A percentile compares a stretch with the other conserved stretches of the same genome.
Evolutionary conservation across 1,284 basidiomycete genomes (phyloP).

Genomic region (Fistulinella cinereoalba): DNA sequence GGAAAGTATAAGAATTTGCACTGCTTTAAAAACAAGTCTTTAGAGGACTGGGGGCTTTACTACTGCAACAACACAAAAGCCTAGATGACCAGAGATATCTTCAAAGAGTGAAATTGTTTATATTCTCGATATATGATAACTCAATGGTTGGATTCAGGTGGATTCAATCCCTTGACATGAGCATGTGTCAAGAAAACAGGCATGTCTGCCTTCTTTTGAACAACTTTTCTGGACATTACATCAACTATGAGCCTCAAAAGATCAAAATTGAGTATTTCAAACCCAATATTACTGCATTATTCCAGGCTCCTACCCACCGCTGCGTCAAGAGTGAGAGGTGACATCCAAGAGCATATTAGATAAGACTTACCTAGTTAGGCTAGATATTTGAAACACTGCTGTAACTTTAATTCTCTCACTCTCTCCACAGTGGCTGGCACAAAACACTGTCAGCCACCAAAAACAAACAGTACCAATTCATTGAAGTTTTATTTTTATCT

Average conservation of each 20-base stretch:
- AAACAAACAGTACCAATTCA: no score
- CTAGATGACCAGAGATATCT: constrained; percentile 1
- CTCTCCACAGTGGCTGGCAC: constrained; percentile 6
- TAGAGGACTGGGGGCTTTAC: neutral
- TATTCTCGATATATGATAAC: neutral
- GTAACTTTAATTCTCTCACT: constrained; percentile 4
- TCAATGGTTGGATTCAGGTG: neutral
- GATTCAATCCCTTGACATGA: neutral
- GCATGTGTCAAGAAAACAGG: neutral
- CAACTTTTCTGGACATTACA: neutral
- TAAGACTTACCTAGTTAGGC: no score
- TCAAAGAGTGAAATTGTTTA: constrained; percentile 4
- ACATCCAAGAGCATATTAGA: neutral
- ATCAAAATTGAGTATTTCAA: neutral
- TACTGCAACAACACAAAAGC: constrained; percentile 4
- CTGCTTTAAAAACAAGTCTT: neutral
- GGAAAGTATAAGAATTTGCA: neutral
- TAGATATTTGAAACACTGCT: constrained; percentile 4
- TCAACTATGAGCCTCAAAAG: neutral
- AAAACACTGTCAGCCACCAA: constrained; percentile 2
- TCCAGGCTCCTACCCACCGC: neutral
- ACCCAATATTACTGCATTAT: neutral
- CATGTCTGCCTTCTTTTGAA: neutral
- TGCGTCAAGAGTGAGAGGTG: neutral
- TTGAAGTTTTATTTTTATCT: neutral